Percentiles rank a stretch among this genome's conserved stretches.
These are phyloP conservation scores for Panus rudis DNA, from an alignment of 768 basidiomycete species.

Conservation along the genomic window DNA sequence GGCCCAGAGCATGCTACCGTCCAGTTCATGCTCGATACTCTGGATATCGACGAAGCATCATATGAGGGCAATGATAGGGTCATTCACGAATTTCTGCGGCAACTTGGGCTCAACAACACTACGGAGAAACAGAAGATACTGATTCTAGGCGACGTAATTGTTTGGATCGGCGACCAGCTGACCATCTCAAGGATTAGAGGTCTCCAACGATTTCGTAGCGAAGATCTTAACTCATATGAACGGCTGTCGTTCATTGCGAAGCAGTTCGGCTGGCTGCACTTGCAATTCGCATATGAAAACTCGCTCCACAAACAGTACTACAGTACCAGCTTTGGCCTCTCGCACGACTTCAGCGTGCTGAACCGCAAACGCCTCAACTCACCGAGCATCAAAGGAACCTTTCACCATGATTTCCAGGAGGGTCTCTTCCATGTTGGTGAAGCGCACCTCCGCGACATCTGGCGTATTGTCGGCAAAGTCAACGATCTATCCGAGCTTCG, in stretches of 20 bases:
- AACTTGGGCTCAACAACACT: neutral
- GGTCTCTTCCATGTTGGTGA: neutral
- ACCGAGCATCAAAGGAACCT: neutral
- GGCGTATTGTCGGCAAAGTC: neutral
- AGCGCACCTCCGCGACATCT: neutral
- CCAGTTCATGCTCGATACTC: slow-evolving; percentile 7
- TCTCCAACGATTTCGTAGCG: slow-evolving; percentile 25
- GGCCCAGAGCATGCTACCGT: slow-evolving; percentile 3
- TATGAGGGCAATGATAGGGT: slow-evolving; percentile 8
- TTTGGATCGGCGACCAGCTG: slow-evolving; percentile 32
- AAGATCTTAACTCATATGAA: slow-evolving; percentile 35
- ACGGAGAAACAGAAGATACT: neutral
- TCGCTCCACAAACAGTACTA: neutral
- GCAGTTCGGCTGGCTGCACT: slow-evolving; percentile 36
- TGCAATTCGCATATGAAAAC: neutral
- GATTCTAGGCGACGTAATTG: slow-evolving; percentile 21
- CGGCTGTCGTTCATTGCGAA: slow-evolving; percentile 28
- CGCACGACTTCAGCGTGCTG: neutral
- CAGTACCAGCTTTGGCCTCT: neutral
- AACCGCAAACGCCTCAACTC: neutral
- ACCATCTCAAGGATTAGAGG: slow-evolving; percentile 31
- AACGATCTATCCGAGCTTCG: neutral
- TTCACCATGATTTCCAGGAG: neutral
- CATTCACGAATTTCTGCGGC: slow-evolving; percentile 16
- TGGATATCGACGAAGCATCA: slow-evolving; percentile 6